Evolutionary conservation across 306 rosid species (phyloP).

Genomic region (Sesbania bispinosa): DNA sequence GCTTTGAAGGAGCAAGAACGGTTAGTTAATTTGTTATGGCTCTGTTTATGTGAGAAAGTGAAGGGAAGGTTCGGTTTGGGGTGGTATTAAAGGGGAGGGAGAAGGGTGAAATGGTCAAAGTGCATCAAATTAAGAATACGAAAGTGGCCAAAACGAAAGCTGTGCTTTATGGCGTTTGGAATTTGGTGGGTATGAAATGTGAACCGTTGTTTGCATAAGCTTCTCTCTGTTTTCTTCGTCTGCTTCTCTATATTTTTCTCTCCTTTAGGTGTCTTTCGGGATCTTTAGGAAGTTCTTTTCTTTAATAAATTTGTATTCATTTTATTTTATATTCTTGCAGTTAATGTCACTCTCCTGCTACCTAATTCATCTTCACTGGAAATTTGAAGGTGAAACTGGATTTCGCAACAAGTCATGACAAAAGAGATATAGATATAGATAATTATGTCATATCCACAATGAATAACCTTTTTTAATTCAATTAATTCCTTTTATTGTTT

Average conservation of each 20-base stretch:
- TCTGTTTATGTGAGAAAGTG: conserved; percentile 2
- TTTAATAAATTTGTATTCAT: background rate
- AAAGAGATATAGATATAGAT: no score
- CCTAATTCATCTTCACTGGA: no score
- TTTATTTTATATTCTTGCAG: background rate
- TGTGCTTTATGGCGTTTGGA: conserved; percentile 14
- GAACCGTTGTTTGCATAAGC: conserved; percentile 4
- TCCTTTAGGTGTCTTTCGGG: conserved; percentile 17
- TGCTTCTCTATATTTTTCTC: background rate
- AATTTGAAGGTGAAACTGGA: no score
- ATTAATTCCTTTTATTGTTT: no score
- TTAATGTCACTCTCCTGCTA: background rate
- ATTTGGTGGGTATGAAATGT: conserved; percentile 15
- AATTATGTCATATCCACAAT: no score
- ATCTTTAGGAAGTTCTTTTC: background rate
- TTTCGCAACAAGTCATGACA: no score
- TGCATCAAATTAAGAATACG: background rate
- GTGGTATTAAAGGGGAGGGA: conserved; percentile 24
- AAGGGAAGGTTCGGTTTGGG: conserved; percentile 35
- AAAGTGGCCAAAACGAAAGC: conserved; percentile 26
- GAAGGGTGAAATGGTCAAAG: conserved; percentile 39
- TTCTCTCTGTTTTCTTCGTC: background rate
- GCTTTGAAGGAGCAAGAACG: background rate
- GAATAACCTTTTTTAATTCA: no score
- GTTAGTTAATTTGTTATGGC: background rate